Evolutionary conservation across 1,284 basidiomycete genomes (phyloP).

Genomic region (Ganoderma boninense): DNA sequence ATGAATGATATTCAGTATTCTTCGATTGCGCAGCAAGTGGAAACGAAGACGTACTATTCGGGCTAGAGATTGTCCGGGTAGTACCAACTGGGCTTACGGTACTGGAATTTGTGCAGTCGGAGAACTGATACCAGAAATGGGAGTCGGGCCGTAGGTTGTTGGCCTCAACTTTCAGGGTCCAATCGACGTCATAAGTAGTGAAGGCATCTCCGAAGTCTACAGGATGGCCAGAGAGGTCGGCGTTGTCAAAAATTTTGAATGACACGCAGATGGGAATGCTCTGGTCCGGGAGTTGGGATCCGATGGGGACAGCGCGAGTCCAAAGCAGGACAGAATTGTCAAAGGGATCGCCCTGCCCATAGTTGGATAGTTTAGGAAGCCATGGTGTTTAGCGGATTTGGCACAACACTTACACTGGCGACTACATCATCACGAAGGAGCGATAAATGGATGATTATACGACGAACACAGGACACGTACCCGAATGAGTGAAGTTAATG

Average conservation of each 20-base stretch:
- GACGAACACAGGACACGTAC: constrained; percentile 40
- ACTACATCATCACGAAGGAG: constrained; percentile 39
- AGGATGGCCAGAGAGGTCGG: constrained; percentile 47
- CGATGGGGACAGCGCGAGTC: constrained; percentile 61
- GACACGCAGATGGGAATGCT: constrained; percentile 67
- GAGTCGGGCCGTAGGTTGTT: constrained; percentile 60
- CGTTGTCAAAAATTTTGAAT: constrained; percentile 54
- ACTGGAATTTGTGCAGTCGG: constrained; percentile 61
- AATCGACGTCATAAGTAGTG: constrained; percentile 72
- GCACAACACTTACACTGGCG: constrained; percentile 40
- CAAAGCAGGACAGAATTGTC: constrained; percentile 69
- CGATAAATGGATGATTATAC: not conserved
- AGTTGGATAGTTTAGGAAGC: constrained; percentile 14
- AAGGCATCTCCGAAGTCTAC: constrained; percentile 60
- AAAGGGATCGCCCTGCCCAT: constrained; percentile 62
- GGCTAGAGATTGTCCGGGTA: constrained; percentile 57
- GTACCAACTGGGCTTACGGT: constrained; percentile 56
- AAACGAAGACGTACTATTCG: constrained; percentile 49
- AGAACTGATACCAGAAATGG: constrained; percentile 68
- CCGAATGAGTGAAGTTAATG: constrained; percentile 63
- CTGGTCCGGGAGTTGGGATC: constrained; percentile 51
- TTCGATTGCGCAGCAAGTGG: not conserved
- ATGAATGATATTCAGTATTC: not conserved
- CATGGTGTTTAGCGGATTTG: not conserved
- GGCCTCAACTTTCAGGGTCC: constrained; percentile 71